Conservation (phyloP, 2,329 filamentous ascomycete species). For the Grosmannia clavigera region DNA sequence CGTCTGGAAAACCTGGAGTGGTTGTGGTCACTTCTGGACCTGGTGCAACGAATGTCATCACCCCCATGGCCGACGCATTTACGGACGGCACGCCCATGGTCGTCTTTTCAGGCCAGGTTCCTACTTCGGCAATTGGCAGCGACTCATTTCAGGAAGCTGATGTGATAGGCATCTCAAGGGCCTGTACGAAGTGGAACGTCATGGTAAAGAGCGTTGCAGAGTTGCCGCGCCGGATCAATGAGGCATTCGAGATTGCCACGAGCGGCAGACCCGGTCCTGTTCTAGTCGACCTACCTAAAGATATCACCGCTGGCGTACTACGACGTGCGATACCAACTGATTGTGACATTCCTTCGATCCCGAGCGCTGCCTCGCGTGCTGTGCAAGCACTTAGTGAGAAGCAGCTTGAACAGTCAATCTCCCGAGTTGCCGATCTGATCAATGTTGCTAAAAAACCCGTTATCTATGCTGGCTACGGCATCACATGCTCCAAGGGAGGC, state of each 20-base stretch:
- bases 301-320: constrained; percentile 79
- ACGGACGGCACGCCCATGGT: constrained; percentile 94
- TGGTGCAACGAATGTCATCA: constrained; percentile 91
- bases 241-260: constrained; percentile 96
- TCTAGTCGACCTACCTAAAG: constrained; percentile 90
- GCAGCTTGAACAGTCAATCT: constrained; percentile 62
- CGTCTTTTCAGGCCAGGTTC: constrained; percentile 90
- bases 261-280: constrained; percentile 89
- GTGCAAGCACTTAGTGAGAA: constrained; percentile 60
- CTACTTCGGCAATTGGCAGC: constrained; percentile 79
- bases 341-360: constrained; percentile 63
- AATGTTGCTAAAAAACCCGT: constrained; percentile 88
- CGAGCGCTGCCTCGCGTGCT: constrained; percentile 74
- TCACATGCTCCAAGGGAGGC: constrained; percentile 69
- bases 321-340: constrained; percentile 70
- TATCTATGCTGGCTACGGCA: constrained; percentile 87
- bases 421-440: constrained; percentile 67
- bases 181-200: constrained; percentile 98
- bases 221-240: constrained; percentile 85
- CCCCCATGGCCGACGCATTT: constrained; percentile 89
- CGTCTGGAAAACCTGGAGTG: constrained; percentile 85
- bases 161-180: constrained; percentile 81
- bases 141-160: constrained; percentile 98
- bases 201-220: constrained; percentile 96
- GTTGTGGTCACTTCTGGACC: constrained; percentile 95